Base-by-base conservation (phyloP, 1,139 yeast genomes). In the Magnusiomyces ingens region DNA sequence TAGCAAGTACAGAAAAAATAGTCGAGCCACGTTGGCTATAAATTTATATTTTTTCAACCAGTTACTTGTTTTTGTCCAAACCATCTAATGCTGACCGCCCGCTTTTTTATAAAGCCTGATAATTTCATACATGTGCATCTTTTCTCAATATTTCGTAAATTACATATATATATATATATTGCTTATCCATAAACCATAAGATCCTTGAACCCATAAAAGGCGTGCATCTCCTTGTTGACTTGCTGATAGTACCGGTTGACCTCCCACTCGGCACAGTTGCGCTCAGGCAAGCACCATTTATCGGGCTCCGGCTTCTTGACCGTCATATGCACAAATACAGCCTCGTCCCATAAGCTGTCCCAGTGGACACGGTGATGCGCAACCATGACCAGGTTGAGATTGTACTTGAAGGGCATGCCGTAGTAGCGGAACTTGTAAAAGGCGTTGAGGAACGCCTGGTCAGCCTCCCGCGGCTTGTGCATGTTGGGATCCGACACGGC, bases 401-500 rank as follows among this genome's bases (percentile, higher is more conserved):
- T 62, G 56, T 60, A 61, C 52, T 56, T 59, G 59, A 54, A 60
- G 8, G 64, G 64, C 40, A 62, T 49, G 6, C 58, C 60, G 40
- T 52, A 61, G 50, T 55, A 59, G n/a, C 62, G 47, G 50, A 55
- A 57, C 45, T 54, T 47, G 56, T 57, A 62, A 49, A 56, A 60
- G 22, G 57, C 59, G 52, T 60, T 60, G 37, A 62, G 49, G 35
- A 62, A 59, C 1, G 61, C 64, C 49, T 61, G 64, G 48, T 61
- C 64, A 6, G 62, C 63, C 26, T 60, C 64, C 46, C 60, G 58
- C 1, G 64, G 63, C n/a, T 59, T 48, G 52, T 61, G 64, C 62
- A 61, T 59, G 15, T 53, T 52, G 15, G 62, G 63, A 48, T 61
- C 64, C 1, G 62, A 57, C 2, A 60, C 63, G 2, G 62, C 61